A percentile compares a stretch with the other conserved stretches of the same genome.
phyloP scores from a whole-genome alignment of 768 basidiomycete species.

The Mrakia hoshinonis region DNA sequence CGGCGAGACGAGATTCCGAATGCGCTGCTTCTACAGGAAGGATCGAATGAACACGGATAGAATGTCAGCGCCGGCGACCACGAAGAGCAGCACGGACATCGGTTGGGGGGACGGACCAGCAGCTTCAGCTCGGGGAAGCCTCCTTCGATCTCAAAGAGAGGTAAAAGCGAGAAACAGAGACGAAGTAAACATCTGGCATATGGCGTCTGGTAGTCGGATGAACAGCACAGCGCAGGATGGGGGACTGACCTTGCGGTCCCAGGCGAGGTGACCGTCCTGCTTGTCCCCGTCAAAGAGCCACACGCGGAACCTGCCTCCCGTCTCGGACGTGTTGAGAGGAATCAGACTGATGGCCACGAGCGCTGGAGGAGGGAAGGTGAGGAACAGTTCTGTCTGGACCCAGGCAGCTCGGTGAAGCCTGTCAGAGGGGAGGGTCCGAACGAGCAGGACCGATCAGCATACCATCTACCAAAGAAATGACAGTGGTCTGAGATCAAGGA shows the following conservation, averaged over 20 bases:
- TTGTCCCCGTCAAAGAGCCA: constrained; percentile 55
- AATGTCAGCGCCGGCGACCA: background rate
- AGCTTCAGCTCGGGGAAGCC: constrained; percentile 86
- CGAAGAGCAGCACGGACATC: background rate
- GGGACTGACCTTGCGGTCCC: constrained; percentile 72
- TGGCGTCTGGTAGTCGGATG: background rate
- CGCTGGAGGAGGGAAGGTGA: constrained; percentile 77
- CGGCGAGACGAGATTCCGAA: constrained; percentile 74
- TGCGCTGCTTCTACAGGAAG: constrained; percentile 65
- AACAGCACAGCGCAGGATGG: background rate
- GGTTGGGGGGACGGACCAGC: constrained; percentile 50
- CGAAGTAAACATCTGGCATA: background rate
- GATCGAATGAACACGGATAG: background rate
- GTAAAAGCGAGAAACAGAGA: too few species aligned
- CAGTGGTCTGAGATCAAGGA: background rate
- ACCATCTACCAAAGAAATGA: too few species aligned
- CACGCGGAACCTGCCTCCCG: constrained; percentile 80
- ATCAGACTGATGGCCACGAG: constrained; percentile 60
- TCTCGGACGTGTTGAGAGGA: constrained; percentile 69
- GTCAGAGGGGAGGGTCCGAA: background rate
- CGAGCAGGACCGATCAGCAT: background rate
- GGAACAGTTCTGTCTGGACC: constrained; percentile 83
- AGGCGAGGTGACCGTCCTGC: constrained; percentile 44
- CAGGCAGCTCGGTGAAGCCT: constrained; percentile 55
- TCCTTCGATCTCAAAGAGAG: constrained; percentile 58